Percentiles rank a stretch among this genome's conserved stretches.
Conservation (phyloP, 106 monocot species). For the Allium fistulosum region DNA sequence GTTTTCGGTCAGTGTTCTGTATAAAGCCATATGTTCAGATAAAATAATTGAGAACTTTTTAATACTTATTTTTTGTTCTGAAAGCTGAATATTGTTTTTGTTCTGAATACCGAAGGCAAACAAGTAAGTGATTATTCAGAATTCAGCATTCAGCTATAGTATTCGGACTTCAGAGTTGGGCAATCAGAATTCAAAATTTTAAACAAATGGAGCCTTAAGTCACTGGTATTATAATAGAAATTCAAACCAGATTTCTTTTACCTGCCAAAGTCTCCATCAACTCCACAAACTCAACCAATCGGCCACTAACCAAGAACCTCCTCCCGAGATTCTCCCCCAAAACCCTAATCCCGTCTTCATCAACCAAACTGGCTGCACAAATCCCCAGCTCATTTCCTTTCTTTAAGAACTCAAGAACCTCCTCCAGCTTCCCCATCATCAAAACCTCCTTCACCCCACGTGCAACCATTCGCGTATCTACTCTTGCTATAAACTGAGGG, state of each 20-base stretch:
- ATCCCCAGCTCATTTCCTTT: conserved; percentile 39
- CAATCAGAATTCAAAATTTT: too few species aligned
- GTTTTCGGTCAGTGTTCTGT: too few species aligned
- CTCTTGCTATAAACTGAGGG: conserved; percentile 26
- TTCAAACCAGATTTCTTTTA: not conserved
- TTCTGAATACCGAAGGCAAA: too few species aligned
- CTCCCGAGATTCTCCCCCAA: conserved; percentile 28
- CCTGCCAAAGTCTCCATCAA: conserved; percentile 60
- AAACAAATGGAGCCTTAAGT: too few species aligned
- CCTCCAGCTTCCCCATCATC: conserved; percentile 15
- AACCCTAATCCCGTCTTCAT: conserved; percentile 23
- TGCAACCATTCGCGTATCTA: conserved; percentile 28
- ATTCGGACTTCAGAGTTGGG: too few species aligned
- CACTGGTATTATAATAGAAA: too few species aligned
- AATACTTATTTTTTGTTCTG: too few species aligned
- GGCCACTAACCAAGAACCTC: conserved; percentile 15
- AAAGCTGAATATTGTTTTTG: too few species aligned
- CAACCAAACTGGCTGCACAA: conserved; percentile 26
- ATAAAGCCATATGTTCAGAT: too few species aligned
- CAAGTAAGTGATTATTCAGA: too few species aligned
- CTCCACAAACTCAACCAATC: conserved; percentile 50
- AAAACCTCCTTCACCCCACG: conserved; percentile 21
- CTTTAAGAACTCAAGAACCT: conserved; percentile 43
- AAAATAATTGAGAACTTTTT: too few species aligned
- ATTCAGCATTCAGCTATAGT: too few species aligned